These are phyloP conservation scores for Entophlyctis helioformis DNA, from an alignment of 192 early-diverging fungal species.

Conservation along the genomic window DNA sequence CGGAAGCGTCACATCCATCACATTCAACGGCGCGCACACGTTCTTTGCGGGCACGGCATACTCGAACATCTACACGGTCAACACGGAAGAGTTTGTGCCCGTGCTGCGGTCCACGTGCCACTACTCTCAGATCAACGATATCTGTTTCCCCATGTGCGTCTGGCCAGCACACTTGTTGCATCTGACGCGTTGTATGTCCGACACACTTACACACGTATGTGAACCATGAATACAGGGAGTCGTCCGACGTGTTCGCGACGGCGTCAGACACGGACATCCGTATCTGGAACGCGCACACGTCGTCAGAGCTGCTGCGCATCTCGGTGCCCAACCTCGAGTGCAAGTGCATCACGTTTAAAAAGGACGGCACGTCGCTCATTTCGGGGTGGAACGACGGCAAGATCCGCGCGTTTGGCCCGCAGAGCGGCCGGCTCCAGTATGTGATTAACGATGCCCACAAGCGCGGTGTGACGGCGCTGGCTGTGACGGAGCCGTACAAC, in stretches of 20 bases:
- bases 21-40: slow-evolving; percentile 21
- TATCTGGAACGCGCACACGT: slow-evolving; percentile 38
- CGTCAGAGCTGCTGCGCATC: slow-evolving; percentile 36
- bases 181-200: no score
- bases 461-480: slow-evolving; percentile 34
- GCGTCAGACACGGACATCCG: slow-evolving; percentile 45
- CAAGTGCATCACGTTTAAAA: slow-evolving; percentile 47
- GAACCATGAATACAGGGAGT: slow-evolving; percentile 17
- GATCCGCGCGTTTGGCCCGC: slow-evolving; percentile 49
- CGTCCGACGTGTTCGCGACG: slow-evolving; percentile 42
- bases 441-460: slow-evolving; percentile 49
- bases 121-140: slow-evolving; percentile 40
- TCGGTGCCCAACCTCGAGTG: slow-evolving; percentile 47
- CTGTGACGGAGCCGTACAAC: slow-evolving; percentile 34
- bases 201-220: neutral
- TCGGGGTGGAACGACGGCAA: slow-evolving; percentile 49
- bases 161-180: neutral
- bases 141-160: slow-evolving; percentile 34
- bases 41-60: slow-evolving; percentile 36
- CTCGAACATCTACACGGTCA: slow-evolving; percentile 40
- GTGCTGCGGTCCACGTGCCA: slow-evolving; percentile 34
- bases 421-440: slow-evolving; percentile 43
- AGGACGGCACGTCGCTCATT: slow-evolving; percentile 35
- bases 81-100: slow-evolving; percentile 19
- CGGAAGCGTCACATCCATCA: slow-evolving; percentile 43